Base-by-base conservation (phyloP, 1,139 yeast species). In the Wickerhamiella infanticola region DNA sequence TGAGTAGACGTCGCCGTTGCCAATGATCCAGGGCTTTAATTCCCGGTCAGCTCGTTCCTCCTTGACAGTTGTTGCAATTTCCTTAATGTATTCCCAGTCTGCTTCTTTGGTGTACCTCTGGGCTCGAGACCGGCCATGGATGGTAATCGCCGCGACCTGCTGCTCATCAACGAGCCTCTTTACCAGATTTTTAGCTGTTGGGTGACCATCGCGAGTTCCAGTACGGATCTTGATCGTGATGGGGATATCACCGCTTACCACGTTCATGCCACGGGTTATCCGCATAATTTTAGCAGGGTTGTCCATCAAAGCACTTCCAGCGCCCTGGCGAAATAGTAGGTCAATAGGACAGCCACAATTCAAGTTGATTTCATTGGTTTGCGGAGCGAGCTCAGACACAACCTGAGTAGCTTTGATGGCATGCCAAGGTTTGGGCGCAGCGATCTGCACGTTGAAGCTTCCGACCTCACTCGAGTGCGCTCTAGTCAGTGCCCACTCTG, bases 301-400 rank as follows among this genome's bases (percentile, higher is more conserved):
- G 52, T 86, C 97, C 73, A 90, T 68, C 50, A 90, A 70, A 0
- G 96, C 98, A 38, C 94, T 79, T 1, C 99, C 98, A 53, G 94
- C 94, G 31, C 99, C 99, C 60, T 83, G 88, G 54, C 90, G 74
- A 63, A 79, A 93, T 26, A 90, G 69, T 55, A 93, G 70, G 61
- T 93, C 98, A 55, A 90, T 90, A 13, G 99, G 99, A 63, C 99
- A 90, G 2, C 99, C 99, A 61, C 95, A 81, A 64, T 90, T 90
- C 57, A 90, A 72, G 60, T 90, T 93, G 53, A 90, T 68, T 61
- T 90, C 97, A 35, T 82, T 75, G 4, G 71, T 62, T 26, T 77
- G 65, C 1, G 69, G 63, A 24, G 70, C 64, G 47, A 75, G 73
- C 51, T 70, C 72, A 13, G 76, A 70, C 27, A 90, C 66, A 4